Evolutionary conservation across 1,139 yeast genomes (phyloP), one percentile per base, ranked within the genome.

Genomic region (Candida tetrigidarum): DNA sequence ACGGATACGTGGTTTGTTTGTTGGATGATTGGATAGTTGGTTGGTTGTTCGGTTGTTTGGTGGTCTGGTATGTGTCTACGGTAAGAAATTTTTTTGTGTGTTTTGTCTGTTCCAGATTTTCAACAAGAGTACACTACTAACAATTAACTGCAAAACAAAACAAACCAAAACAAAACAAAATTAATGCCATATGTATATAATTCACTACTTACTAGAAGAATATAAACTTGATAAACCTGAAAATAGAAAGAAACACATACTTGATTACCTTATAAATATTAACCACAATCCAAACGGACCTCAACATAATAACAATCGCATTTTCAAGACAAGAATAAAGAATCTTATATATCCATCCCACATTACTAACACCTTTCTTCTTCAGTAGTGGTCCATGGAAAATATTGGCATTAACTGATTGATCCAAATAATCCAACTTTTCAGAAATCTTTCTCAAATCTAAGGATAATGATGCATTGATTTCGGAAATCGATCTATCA

Each of bases 401-500:
- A 1, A 38, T 23, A 48, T 56, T 58, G 8, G 64, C 61, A 46
- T 67, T 67, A 14, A 72, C 53, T 7, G 73, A 64, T 3, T 54
- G 50, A 45, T 78, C 76, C 41, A 84, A 66, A 38, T 74, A 76
- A 48, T 86, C 96, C 22, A 84, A 68, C 41, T 83, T 75, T 58
- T 88, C 96, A 42, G 79, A 79, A n/a, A 87, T 69, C 50, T 83
- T 80, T 46, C 96, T 71, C 34, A 88, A 68, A 55, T 87, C 89
- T 43, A 89, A 66, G 25, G 91, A 81, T 42, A 89, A 67, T 0
- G 95, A 85, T 0, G 97, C 90, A 62, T 86, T 88, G 49, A 90
- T 85, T 58, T 88, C 96, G 51, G 93, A 87, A 46, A 86, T 79
- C 18, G 88, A 78, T 50, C 96, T 72, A 62, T 90, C 96, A 44